These are phyloP conservation scores for Cucurbita moschata DNA, from an alignment of 306 rosid genomes.

Conservation along the genomic window DNA sequence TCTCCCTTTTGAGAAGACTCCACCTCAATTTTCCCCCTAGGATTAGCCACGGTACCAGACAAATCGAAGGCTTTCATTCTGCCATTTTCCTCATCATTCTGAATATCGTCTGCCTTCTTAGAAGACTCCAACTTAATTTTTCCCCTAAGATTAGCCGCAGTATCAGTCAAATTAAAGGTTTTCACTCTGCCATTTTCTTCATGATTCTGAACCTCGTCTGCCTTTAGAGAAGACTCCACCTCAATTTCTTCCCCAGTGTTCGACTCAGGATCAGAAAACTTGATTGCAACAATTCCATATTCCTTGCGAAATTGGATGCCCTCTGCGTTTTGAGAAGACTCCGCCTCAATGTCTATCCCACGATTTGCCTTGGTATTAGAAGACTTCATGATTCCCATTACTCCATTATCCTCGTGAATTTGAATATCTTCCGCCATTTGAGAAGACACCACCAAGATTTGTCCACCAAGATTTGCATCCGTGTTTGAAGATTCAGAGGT, in stretches of 20 bases:
- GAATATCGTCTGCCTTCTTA: neutral
- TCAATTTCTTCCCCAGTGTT: conserved; percentile 7
- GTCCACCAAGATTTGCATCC: neutral
- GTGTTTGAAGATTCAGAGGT: neutral
- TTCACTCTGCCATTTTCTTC: neutral
- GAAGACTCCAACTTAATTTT: neutral
- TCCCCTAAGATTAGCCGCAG: too few species aligned
- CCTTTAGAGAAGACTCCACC: neutral
- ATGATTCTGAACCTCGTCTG: neutral
- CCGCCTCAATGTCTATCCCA: neutral
- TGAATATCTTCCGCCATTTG: neutral
- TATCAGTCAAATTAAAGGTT: too few species aligned
- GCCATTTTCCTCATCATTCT: neutral
- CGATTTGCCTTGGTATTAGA: neutral
- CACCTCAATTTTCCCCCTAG: neutral
- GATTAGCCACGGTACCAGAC: neutral
- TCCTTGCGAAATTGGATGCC: neutral
- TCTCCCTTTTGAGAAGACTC: neutral
- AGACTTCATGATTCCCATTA: neutral
- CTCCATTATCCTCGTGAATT: neutral
- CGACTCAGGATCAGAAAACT: neutral
- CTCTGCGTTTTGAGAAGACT: neutral
- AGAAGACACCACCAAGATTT: neutral
- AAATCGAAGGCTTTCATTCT: neutral
- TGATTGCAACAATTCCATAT: neutral